Conservation (phyloP, 768 basidiomycete species). For the Obba rivulosa region DNA sequence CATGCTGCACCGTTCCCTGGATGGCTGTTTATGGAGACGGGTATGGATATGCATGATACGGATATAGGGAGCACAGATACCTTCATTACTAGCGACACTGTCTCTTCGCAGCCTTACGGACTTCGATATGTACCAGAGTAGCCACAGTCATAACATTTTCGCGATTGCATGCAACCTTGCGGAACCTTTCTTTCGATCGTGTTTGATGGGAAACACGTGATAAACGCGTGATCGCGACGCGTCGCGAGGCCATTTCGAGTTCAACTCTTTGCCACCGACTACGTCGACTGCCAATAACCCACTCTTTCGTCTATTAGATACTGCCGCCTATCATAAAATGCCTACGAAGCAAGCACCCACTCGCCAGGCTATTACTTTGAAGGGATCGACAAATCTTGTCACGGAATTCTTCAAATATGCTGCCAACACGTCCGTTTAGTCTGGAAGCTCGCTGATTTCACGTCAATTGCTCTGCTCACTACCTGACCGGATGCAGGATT, state of each 20-base stretch:
- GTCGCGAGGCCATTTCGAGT: constrained; percentile 12
- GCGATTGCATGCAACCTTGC: too few relatives aligned
- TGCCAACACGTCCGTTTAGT: constrained; percentile 91
- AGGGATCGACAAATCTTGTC: constrained; percentile 89
- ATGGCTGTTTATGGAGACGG: too few relatives aligned
- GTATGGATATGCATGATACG: too few relatives aligned
- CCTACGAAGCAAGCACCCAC: constrained; percentile 40
- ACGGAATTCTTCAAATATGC: constrained; percentile 99
- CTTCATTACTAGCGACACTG: too few relatives aligned
- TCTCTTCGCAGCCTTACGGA: too few relatives aligned
- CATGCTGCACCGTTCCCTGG: too few relatives aligned
- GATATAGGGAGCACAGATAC: too few relatives aligned
- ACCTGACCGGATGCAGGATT: constrained; percentile 49
- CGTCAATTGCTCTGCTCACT: neutral
- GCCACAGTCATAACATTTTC: too few relatives aligned
- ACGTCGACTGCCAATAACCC: neutral
- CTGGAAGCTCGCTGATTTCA: too few relatives aligned
- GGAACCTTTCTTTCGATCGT: too few relatives aligned
- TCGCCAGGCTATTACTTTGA: constrained; percentile 85
- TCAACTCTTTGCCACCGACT: neutral
- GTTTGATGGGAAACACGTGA: too few relatives aligned
- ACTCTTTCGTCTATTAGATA: neutral
- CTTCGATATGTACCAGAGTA: too few relatives aligned
- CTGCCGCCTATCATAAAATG: neutral
- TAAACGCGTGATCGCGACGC: constrained; percentile 10